These are phyloP conservation scores for Clitoria ternatea DNA, from an alignment of 306 rosid species.

Conservation along the genomic window DNA sequence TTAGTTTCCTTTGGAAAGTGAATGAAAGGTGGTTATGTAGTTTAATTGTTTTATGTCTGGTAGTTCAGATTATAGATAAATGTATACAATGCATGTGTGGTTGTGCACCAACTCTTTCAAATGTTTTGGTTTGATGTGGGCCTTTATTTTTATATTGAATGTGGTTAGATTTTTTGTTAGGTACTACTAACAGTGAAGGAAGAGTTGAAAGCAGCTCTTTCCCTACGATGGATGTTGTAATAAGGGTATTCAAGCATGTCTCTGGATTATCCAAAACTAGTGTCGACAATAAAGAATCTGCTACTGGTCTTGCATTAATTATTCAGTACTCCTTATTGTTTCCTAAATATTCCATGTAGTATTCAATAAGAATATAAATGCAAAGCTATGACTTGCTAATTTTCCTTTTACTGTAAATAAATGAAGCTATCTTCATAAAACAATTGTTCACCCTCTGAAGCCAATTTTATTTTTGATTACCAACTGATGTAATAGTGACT, in stretches of 20 bases:
- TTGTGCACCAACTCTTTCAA: neutral
- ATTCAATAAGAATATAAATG: too few species aligned
- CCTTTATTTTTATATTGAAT: neutral
- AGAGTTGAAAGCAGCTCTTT: conserved; percentile 60
- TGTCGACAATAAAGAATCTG: conserved; percentile 39
- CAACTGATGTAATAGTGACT: too few species aligned
- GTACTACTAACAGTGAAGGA: conserved; percentile 82
- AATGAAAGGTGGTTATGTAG: neutral
- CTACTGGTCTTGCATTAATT: conserved; percentile 48
- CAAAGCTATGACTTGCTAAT: too few species aligned
- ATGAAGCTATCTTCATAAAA: too few species aligned
- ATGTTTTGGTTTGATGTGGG: neutral
- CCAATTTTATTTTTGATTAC: too few species aligned
- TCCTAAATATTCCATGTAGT: too few species aligned
- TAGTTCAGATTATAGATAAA: neutral
- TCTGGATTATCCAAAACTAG: conserved; percentile 70
- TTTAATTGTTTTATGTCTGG: neutral
- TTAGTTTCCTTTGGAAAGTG: neutral
- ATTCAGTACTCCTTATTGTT: too few species aligned
- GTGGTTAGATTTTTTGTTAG: conserved; percentile 32
- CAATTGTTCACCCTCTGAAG: too few species aligned
- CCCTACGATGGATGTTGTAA: conserved; percentile 91
- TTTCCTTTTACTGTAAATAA: too few species aligned
- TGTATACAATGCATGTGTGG: too few species aligned
- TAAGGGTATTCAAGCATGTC: conserved; percentile 73